Percentiles rank a stretch among this genome's conserved stretches.
Conservation (phyloP, 75 land plant genomes). For the Sequoiadendron giganteum region DNA sequence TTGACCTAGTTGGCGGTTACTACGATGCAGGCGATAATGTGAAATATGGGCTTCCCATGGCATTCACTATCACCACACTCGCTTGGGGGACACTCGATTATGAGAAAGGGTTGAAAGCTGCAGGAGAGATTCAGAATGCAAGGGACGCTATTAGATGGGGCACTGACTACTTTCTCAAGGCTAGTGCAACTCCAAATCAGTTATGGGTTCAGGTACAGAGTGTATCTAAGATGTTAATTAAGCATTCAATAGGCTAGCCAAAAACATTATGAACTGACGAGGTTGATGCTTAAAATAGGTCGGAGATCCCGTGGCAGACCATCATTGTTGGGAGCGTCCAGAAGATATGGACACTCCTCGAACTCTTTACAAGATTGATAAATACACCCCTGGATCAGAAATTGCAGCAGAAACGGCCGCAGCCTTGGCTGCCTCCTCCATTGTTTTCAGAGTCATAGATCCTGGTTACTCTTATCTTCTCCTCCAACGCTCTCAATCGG, state of each 20-base stretch:
- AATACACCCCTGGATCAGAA: conserved; percentile 26
- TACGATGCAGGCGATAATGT: conserved; percentile 98
- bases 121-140: conserved; percentile 61
- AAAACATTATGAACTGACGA: not conserved
- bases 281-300: conserved; percentile 11
- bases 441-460: conserved; percentile 55
- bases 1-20: conserved; percentile 78
- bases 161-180: conserved; percentile 83
- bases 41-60: conserved; percentile 94
- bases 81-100: conserved; percentile 65
- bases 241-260: not conserved
- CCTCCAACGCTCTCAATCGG: conserved; percentile 63
- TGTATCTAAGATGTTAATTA: not conserved
- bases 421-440: conserved; percentile 82
- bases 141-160: conserved; percentile 85
- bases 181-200: conserved; percentile 30
- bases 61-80: conserved; percentile 82
- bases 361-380: conserved; percentile 24
- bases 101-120: conserved; percentile 28
- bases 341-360: conserved; percentile 52
- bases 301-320: conserved; percentile 37
- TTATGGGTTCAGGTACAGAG: conserved; percentile 73
- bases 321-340: conserved; percentile 43
- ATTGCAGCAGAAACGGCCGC: conserved; percentile 77
- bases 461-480: conserved; percentile 49